A percentile compares a stretch with the other conserved stretches of the same genome.
phyloP scores from a whole-genome alignment of 306 rosid genomes.

The Glycine latifolia region DNA sequence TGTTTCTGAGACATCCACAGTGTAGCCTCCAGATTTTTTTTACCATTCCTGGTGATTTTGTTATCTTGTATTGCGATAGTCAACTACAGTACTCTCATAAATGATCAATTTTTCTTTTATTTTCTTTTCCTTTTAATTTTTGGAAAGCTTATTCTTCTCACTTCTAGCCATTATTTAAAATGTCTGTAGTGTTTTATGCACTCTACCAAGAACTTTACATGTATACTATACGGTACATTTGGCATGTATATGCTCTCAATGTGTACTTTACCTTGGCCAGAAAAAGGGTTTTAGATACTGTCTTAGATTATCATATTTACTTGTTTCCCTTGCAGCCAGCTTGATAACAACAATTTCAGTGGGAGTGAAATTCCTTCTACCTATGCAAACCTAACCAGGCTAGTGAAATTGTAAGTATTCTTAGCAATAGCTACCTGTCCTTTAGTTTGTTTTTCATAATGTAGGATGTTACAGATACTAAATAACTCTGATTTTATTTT shows the following conservation, averaged over 20 bases:
- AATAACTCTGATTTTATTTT: slow-evolving; percentile 20
- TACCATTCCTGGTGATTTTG: neutral
- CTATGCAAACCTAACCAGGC: slow-evolving; percentile 47
- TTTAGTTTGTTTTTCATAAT: neutral
- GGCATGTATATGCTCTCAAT: slow-evolving; percentile 2
- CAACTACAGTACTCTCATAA: slow-evolving; percentile 3
- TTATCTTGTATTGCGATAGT: slow-evolving; percentile 17
- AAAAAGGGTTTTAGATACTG: neutral
- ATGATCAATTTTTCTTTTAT: neutral
- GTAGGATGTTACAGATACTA: slow-evolving; percentile 18
- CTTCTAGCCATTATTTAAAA: neutral
- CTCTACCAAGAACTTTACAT: neutral
- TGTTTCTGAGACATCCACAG: neutral
- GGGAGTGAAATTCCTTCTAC: slow-evolving; percentile 56
- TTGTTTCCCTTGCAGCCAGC: slow-evolving; percentile 54
- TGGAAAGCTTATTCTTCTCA: neutral
- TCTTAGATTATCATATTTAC: slow-evolving; percentile 22
- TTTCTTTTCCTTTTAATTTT: neutral
- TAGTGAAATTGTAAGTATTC: slow-evolving; percentile 58
- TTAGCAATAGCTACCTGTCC: neutral
- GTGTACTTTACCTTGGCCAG: slow-evolving; percentile 31
- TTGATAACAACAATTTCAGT: slow-evolving; percentile 60
- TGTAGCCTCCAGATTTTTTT: slow-evolving; percentile 8
- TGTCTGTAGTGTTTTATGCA: slow-evolving; percentile 29
- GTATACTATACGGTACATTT: neutral